Evolutionary conservation across 1,139 yeast genomes (phyloP).

Genomic region (Pneumocystis wakefieldiae): DNA sequence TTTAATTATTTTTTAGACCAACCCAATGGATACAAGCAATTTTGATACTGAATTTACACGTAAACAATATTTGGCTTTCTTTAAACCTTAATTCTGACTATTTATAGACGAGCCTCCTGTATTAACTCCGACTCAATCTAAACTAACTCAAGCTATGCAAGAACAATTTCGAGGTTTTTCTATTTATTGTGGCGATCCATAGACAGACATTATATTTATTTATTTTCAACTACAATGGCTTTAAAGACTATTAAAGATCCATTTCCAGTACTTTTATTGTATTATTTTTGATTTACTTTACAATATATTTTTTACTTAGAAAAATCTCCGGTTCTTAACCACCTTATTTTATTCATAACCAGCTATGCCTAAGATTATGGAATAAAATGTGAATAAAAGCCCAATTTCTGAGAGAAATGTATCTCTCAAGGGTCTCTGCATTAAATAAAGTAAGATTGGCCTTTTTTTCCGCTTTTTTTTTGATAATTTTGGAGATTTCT

Average conservation of each 20-base stretch:
- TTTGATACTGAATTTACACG: slow-evolving; percentile 84
- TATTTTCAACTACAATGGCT: not conserved
- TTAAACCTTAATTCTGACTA: not conserved
- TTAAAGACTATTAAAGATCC: not conserved
- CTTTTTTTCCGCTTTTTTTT: not conserved
- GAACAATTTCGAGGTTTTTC: slow-evolving; percentile 96
- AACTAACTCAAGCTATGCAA: slow-evolving; percentile 75
- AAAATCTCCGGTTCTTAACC: not conserved
- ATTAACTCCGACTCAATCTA: slow-evolving; percentile 83
- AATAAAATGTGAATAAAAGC: not conserved
- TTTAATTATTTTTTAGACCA: not conserved
- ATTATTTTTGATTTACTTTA: not conserved
- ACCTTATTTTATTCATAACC: not conserved
- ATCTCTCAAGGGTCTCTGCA: not conserved
- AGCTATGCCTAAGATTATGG: not conserved
- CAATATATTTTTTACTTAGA: not conserved
- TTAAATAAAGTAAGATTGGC: not conserved
- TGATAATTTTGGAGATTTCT: not conserved
- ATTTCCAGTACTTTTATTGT: not conserved
- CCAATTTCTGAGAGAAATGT: not conserved
- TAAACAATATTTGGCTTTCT: not conserved
- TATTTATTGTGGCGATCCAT: slow-evolving; percentile 52
- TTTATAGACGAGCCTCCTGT: slow-evolving; percentile 66
- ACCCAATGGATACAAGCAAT: slow-evolving; percentile 77
- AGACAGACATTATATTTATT: not conserved